phyloP scores from a whole-genome alignment of 257 asterid genomes.

The Nicotiana attenuata region DNA sequence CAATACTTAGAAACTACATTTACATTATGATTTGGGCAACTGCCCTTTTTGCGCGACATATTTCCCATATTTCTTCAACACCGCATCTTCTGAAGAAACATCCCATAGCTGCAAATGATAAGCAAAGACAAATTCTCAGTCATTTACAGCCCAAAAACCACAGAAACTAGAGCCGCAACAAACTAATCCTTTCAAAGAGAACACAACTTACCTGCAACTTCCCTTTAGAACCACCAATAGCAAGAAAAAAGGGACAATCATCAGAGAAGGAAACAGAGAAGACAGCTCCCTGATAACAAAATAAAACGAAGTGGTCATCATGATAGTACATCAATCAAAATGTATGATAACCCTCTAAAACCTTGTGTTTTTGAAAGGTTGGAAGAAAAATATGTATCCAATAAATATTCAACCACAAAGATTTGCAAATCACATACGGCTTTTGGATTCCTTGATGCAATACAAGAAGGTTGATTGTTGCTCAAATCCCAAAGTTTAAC shows the following conservation, averaged over 20 bases:
- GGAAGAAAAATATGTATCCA: background rate
- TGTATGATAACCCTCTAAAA: background rate
- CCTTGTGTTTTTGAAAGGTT: background rate
- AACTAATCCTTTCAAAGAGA: background rate
- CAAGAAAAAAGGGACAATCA: slow-evolving; percentile 63
- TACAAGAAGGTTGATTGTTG: slow-evolving; percentile 55
- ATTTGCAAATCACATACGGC: slow-evolving; percentile 32
- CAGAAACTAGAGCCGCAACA: background rate
- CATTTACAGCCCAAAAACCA: background rate
- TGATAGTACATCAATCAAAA: background rate
- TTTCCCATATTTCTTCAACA: slow-evolving; percentile 44
- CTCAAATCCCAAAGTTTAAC: slow-evolving; percentile 95
- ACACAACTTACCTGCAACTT: slow-evolving; percentile 51
- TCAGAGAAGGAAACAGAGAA: slow-evolving; percentile 76
- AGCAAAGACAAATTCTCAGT: background rate
- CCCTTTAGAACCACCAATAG: slow-evolving; percentile 86
- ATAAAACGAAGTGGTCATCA: background rate
- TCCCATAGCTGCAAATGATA: slow-evolving; percentile 58
- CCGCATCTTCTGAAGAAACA: slow-evolving; percentile 44
- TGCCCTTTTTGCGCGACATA: background rate
- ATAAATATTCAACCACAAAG: background rate
- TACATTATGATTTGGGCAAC: background rate
- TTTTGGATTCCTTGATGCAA: slow-evolving; percentile 42
- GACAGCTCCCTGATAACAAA: slow-evolving; percentile 65
- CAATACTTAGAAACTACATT: background rate